Evolutionary conservation across 306 rosid genomes (phyloP), one percentile per base, ranked within the genome.

Genomic region (Fragaria ananassa): DNA sequence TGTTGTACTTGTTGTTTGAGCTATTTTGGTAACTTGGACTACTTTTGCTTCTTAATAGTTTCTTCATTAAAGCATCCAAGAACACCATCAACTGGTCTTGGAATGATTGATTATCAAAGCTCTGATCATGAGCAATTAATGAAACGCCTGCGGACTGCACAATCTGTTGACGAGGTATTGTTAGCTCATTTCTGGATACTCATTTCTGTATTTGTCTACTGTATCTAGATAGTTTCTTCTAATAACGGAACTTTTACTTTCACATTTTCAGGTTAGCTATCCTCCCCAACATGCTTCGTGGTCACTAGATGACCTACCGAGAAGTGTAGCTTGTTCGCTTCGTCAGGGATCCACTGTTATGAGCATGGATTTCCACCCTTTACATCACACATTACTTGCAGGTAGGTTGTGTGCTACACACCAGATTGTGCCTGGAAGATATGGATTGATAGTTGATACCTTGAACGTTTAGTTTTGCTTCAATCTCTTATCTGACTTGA

Each of bases 291-390:
- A 74, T 74, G 60, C 76, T 21, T 71, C 85, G 50, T 74, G 66
- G 83, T 83, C 86, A 14, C 56, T 44, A 37, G 86, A 85, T 68
- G 88, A 83, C 54, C 64, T 87, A 57, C 91, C 94, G 3, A 81
- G 84, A 76, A 75, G 45, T 19, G 77, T 86, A 64, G 78, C 81
- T 47, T 79, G 87, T 56, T 65, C 86, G 1, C 77, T 89, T n/a
- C 82, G 69, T 72, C 91, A 80, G 50, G 90, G 86, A 42, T 74
- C 77, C 42, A 41, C 58, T 0, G 87, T 87, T 63, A 79, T 82
- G 56, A 84, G 86, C 86, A 74, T 87, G 90, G 91, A 89, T 78
- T 89, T 89, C 71, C 87, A 86, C 79, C 91, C 88, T 69, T 82
- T 80, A 53, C 75, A 71, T 72, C 89, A 84, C 77, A 83, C 91